Percentiles rank a stretch among this genome's conserved stretches.
Conservation (phyloP, 192 early-diverging fungal species). For the Coemansia javaensis region DNA sequence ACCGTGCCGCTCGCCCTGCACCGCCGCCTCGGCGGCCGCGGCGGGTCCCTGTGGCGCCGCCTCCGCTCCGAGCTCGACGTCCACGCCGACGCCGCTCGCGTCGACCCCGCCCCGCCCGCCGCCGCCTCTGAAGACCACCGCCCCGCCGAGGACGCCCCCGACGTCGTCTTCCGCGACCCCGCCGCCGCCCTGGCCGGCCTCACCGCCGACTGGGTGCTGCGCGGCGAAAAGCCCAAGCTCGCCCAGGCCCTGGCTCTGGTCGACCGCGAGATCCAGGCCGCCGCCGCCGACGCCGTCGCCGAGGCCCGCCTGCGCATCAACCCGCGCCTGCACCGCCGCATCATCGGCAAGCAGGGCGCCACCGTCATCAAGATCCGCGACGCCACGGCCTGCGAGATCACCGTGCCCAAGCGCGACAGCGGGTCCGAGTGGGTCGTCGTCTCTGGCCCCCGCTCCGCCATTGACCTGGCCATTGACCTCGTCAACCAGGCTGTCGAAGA, state of each 20-base stretch:
- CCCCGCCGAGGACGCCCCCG: constrained; percentile 5
- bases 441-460: constrained; percentile 17
- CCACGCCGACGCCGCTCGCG: constrained; percentile 47
- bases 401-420: constrained; percentile 53
- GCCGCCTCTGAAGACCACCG: constrained; percentile 43
- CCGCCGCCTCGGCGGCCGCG: constrained; percentile 53
- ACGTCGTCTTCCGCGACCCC: constrained; percentile 24
- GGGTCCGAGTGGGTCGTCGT: constrained; percentile 22
- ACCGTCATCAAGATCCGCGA: constrained; percentile 68
- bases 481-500: constrained; percentile 38
- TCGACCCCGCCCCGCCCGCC: constrained; percentile 40
- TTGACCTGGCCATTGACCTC: constrained; percentile 30
- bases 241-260: constrained; percentile 34
- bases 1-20: constrained; percentile 55
- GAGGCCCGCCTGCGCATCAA: constrained; percentile 49
- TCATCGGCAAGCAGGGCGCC: constrained; percentile 71
- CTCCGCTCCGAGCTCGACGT: constrained; percentile 62
- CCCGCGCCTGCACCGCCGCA: constrained; percentile 55
- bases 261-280: constrained; percentile 8
- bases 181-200: constrained; percentile 8
- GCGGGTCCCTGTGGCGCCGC: constrained; percentile 51
- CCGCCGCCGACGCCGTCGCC: constrained; percentile 1
- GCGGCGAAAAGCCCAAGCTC: constrained; percentile 52
- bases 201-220: constrained; percentile 51
- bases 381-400: constrained; percentile 59